Conservation (phyloP, 2,329 filamentous ascomycete species). For the Fusarium cyanostomum region DNA sequence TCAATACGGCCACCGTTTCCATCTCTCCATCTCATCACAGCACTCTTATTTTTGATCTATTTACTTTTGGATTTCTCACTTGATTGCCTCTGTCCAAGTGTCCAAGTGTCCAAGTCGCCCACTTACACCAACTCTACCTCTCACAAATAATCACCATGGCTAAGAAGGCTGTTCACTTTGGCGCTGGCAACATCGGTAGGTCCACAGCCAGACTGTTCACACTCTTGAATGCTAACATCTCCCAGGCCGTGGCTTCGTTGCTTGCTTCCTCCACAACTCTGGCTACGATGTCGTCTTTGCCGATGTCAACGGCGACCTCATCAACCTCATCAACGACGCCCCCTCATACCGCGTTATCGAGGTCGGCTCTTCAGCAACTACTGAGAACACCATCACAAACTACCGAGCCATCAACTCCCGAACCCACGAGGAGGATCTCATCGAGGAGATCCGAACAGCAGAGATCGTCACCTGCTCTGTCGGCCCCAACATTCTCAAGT, state of each 20-base stretch:
- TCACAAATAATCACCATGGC: slow-evolving; percentile 51
- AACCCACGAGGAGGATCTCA: slow-evolving; percentile 79
- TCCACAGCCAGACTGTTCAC: background rate
- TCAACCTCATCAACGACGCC: slow-evolving; percentile 78
- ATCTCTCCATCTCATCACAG: slow-evolving; percentile 13
- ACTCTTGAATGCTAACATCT: slow-evolving; percentile 13
- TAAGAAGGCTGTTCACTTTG: slow-evolving; percentile 83
- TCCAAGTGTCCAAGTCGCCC: background rate
- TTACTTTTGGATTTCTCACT: background rate
- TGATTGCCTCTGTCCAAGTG: background rate
- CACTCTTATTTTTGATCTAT: background rate
- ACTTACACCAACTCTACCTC: slow-evolving; percentile 25
- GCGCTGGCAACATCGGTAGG: slow-evolving; percentile 83
- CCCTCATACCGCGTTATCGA: slow-evolving; percentile 91
- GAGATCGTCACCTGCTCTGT: slow-evolving; percentile 97
- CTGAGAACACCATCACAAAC: slow-evolving; percentile 86
- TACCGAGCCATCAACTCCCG: slow-evolving; percentile 98
- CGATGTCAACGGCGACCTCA: slow-evolving; percentile 87
- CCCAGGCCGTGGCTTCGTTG: slow-evolving; percentile 79
- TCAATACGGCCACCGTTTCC: slow-evolving; percentile 32
- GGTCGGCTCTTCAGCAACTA: slow-evolving; percentile 85
- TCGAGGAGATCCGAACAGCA: slow-evolving; percentile 86
- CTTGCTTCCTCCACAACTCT: slow-evolving; percentile 92
- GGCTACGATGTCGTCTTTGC: slow-evolving; percentile 97
- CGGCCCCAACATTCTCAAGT: slow-evolving; percentile 94